Percentiles rank a stretch among this genome's conserved stretches.
phyloP scores from a whole-genome alignment of 257 asterid species.

The Sherardia arvensis region DNA sequence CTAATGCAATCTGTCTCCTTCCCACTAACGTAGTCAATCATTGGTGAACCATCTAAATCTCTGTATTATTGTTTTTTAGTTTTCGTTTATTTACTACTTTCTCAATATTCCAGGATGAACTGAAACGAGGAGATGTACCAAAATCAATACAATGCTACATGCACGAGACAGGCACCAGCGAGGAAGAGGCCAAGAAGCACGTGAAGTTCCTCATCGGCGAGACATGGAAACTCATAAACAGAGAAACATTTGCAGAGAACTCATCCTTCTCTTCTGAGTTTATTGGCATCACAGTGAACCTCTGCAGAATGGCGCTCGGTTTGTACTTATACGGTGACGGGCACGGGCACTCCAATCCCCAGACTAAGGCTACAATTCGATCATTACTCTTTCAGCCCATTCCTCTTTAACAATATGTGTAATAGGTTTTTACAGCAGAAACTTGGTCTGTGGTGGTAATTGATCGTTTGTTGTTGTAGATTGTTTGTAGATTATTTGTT shows the following conservation, averaged over 20 bases:
- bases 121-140: conserved; percentile 18
- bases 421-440: too few relatives aligned
- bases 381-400: conserved; percentile 29
- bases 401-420: background rate
- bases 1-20: too few relatives aligned
- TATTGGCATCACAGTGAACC: conserved; percentile 12
- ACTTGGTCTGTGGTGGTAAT: too few relatives aligned
- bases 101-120: background rate
- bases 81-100: too few relatives aligned
- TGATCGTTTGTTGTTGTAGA: too few relatives aligned
- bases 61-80: too few relatives aligned
- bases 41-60: too few relatives aligned
- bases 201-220: conserved; percentile 10
- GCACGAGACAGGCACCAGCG: conserved; percentile 23
- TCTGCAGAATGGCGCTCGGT: conserved; percentile 39
- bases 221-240: conserved; percentile 30
- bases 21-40: too few relatives aligned
- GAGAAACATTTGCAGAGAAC: background rate
- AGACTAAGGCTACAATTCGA: conserved; percentile 13
- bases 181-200: conserved; percentile 19
- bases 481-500: too few relatives aligned
- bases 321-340: conserved; percentile 55
- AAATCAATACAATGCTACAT: conserved; percentile 41
- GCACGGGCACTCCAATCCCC: conserved; percentile 24
- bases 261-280: conserved; percentile 14